Percentiles rank a stretch among this genome's conserved stretches.
These are phyloP conservation scores for Rubus idaeus DNA, from an alignment of 306 rosid species.

Conservation along the genomic window DNA sequence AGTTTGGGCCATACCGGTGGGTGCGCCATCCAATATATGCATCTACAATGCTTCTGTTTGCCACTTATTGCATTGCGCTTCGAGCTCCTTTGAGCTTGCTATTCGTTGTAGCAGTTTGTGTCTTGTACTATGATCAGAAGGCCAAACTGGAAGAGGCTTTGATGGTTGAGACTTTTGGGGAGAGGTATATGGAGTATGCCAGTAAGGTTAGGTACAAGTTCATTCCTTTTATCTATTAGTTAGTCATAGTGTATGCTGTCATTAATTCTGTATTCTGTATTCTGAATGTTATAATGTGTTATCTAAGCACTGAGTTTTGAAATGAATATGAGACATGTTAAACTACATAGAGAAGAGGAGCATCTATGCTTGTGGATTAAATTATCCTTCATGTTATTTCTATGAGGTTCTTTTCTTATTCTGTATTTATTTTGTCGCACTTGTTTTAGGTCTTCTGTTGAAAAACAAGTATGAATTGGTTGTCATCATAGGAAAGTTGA, in stretches of 20 bases:
- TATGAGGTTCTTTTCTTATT: neutral
- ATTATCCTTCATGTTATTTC: neutral
- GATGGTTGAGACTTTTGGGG: constrained; percentile 88
- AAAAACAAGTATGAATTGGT: neutral
- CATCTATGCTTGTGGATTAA: constrained; percentile 9
- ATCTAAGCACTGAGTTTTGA: constrained; percentile 30
- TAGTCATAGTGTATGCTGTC: constrained; percentile 20
- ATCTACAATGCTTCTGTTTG: constrained; percentile 74
- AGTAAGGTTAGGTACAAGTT: constrained; percentile 74
- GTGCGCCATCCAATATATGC: constrained; percentile 88
- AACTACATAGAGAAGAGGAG: constrained; percentile 10
- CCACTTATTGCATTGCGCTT: constrained; percentile 65
- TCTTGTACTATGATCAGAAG: constrained; percentile 78
- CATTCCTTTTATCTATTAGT: constrained; percentile 79
- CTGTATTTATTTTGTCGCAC: neutral
- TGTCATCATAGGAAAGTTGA: neutral
- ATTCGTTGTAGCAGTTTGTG: constrained; percentile 60
- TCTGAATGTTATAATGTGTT: constrained; percentile 8
- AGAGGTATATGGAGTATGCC: constrained; percentile 68
- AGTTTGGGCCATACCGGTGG: constrained; percentile 93
- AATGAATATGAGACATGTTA: constrained; percentile 13
- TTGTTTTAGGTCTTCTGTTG: constrained; percentile 1
- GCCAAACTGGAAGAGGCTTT: constrained; percentile 80
- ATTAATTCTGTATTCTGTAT: constrained; percentile 17
- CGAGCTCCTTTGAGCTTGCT: constrained; percentile 74